These are phyloP conservation scores for Colletotrichum euphorbiae DNA, from an alignment of 2,329 filamentous ascomycete species.

Conservation along the genomic window DNA sequence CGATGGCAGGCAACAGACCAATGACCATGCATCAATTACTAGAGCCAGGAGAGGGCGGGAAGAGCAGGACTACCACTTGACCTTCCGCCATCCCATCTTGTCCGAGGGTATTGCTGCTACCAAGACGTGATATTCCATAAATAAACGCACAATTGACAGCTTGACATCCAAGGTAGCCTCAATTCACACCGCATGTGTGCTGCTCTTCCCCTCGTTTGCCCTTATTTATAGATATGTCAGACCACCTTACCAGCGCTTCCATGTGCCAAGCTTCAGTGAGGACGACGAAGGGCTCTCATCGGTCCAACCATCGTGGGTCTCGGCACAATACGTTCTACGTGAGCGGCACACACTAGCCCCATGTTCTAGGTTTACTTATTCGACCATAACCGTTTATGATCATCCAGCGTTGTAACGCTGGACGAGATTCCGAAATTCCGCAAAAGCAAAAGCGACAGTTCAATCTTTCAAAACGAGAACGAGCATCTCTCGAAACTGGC, in stretches of 20 bases:
- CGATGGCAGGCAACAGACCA: background rate
- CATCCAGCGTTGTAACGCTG: background rate
- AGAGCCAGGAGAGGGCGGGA: background rate
- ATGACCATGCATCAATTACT: conserved; percentile 1
- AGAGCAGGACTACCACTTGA: background rate
- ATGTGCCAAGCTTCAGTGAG: background rate
- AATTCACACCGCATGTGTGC: conserved; percentile 6
- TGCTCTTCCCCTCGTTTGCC: background rate
- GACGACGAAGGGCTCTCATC: background rate
- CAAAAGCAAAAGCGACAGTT: conserved; percentile 7
- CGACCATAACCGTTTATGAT: background rate
- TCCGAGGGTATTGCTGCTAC: background rate
- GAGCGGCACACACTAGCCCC: background rate
- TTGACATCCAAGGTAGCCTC: background rate
- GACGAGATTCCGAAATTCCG: background rate
- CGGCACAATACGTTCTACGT: background rate
- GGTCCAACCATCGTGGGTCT: background rate
- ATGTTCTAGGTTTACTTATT: conserved; percentile 8
- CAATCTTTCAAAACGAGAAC: background rate
- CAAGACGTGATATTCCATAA: conserved; percentile 10
- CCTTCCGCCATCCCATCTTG: conserved; percentile 6
- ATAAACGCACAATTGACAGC: conserved; percentile 10
- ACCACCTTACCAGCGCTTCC: background rate
- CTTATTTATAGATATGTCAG: conserved; percentile 18
- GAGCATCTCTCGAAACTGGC: background rate